Evolutionary conservation across 345 rosid species (phyloP).

Genomic region (Ricinus communis): DNA sequence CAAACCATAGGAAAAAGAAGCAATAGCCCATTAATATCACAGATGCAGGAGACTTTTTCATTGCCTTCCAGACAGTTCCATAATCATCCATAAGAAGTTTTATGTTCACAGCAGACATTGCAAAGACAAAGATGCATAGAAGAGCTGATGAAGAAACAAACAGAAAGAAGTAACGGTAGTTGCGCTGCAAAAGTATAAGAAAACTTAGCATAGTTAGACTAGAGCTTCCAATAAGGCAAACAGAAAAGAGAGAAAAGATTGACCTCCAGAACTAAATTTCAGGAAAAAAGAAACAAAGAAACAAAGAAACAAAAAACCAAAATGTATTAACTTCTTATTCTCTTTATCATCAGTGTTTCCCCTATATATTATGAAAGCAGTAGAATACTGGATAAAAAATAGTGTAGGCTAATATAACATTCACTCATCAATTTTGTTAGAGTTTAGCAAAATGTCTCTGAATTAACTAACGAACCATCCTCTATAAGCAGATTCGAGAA

Average conservation of each 20-base stretch:
- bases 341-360: not conserved
- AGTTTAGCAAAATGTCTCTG: too few species aligned
- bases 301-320: too few species aligned
- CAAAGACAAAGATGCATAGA: constrained; percentile 51
- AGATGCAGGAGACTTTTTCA: constrained; percentile 49
- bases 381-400: too few species aligned
- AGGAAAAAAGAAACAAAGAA: too few species aligned
- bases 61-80: constrained; percentile 49
- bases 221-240: not conserved
- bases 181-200: constrained; percentile 43
- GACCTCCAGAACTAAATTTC: not conserved
- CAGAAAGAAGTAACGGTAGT: constrained; percentile 57
- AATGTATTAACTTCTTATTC: not conserved
- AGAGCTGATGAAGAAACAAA: constrained; percentile 50
- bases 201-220: constrained; percentile 3
- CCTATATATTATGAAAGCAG: not conserved
- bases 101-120: constrained; percentile 49
- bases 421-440: too few species aligned
- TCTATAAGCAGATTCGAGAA: not conserved
- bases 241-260: not conserved
- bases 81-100: constrained; percentile 40
- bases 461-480: too few species aligned
- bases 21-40: constrained; percentile 46
- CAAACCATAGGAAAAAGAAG: constrained; percentile 58
- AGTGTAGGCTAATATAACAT: too few species aligned